Evolutionary conservation across 352 stramenopile species (phyloP), one percentile per base, ranked within the genome.

Genomic region (Discostella stelligera): DNA sequence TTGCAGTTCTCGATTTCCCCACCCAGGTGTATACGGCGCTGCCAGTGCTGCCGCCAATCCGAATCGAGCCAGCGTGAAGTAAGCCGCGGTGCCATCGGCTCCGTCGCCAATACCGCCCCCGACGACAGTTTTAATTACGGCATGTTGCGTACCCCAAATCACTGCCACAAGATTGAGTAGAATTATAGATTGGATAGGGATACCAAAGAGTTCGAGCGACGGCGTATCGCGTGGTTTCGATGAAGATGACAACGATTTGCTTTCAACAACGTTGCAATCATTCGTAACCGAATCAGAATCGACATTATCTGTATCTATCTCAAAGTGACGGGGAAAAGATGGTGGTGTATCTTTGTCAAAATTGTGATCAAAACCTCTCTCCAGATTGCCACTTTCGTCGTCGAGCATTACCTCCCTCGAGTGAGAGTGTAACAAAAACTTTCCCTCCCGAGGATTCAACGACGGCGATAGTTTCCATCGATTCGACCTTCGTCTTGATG

Each of bases 91-190:
- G 8, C 70, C 61, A 66, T 77, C 70, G 52, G 23, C 41, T 21
- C 39, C 30, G 55, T 18, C 23, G 32, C 56, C 67, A 20, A 74
- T 48, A 44, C 56, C 64, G 66, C 84, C 64, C 48, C 81, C 85
- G 0, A 90, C 69, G 18, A 89, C 74, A 62, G 65, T 82, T 74
- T 92, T 92, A 32, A 91, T 91, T 21, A 92, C 84, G 11, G 86
- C 71, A 82, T 94, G 89, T 64, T 94, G 86, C 49, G 82, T 88
- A 25, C 89, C 89, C 89, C 89, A 94, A 59, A 92, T 83, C 39
- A 91, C 74, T n/a, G 86, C 87, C 16, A 91, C 86, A n/a, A 84
- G 6, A 72, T 90, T 91, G 2, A 94, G 69, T 18, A 90, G 50
- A 25, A 92, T 52, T 53, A 91, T 85, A 16, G 85, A 84, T 64